Conservation (phyloP, 2,329 filamentous ascomycete genomes). For the Grosmannia serpens region DNA sequence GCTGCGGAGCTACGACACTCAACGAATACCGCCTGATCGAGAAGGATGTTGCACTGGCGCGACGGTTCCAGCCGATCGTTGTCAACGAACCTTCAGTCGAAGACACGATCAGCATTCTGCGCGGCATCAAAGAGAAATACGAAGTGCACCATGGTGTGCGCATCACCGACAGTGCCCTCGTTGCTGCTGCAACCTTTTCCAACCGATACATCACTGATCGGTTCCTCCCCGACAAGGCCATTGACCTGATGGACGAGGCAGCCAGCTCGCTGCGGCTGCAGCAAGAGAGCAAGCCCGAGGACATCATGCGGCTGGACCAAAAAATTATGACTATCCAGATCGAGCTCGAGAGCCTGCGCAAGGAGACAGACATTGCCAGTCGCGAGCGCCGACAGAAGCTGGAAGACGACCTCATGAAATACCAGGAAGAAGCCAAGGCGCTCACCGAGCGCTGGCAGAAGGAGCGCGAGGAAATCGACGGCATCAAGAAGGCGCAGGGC, state of each 20-base stretch:
- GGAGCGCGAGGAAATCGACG: conserved; percentile 74
- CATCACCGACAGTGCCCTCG: conserved; percentile 84
- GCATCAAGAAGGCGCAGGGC: conserved; percentile 76
- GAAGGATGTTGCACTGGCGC: conserved; percentile 85
- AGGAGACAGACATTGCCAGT: conserved; percentile 85
- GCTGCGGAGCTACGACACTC: conserved; percentile 87
- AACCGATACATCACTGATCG: conserved; percentile 96
- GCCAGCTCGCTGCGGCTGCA: conserved; percentile 82
- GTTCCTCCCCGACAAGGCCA: conserved; percentile 93
- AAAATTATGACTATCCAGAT: conserved; percentile 98
- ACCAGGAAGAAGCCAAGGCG: conserved; percentile 63
- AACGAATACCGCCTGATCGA: conserved; percentile 90
- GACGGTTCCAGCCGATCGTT: conserved; percentile 86
- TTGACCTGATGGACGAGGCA: conserved; percentile 92
- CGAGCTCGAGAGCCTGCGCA: conserved; percentile 84
- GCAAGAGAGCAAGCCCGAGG: conserved; percentile 93
- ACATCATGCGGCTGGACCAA: conserved; percentile 83
- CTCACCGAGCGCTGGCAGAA: conserved; percentile 83
- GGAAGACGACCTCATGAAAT: conserved; percentile 61
- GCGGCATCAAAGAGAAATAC: conserved; percentile 95
- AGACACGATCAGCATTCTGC: conserved; percentile 88
- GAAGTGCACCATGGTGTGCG: conserved; percentile 94
- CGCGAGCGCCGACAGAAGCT: conserved; percentile 80
- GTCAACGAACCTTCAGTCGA: conserved; percentile 87
- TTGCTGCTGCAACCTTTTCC: conserved; percentile 82